A percentile compares a stretch with the other conserved stretches of the same genome.
Conservation (phyloP, 2,329 filamentous ascomycete genomes). For the Eurotiales sp. region DNA sequence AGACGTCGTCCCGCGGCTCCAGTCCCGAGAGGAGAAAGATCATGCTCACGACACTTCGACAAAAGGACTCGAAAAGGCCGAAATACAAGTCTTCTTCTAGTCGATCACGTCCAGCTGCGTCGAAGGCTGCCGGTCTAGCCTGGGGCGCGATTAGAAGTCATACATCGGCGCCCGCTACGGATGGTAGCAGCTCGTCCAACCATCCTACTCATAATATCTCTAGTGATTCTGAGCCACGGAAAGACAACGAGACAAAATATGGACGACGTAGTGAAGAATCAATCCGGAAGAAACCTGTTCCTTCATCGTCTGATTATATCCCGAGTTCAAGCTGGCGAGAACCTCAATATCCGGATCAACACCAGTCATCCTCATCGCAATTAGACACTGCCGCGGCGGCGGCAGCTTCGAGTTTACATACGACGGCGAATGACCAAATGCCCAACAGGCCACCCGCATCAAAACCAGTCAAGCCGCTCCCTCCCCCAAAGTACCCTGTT, state of each 20-base stretch:
- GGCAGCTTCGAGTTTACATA: conserved; percentile 1
- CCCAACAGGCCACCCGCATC: conserved; percentile 6
- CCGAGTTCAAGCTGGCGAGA: conserved; percentile 17
- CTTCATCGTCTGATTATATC: conserved; percentile 17
- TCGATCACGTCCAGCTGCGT: conserved; percentile 52
- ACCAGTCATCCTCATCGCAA: background rate
- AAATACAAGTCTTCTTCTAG: conserved; percentile 43
- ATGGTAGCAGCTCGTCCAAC: conserved; percentile 15
- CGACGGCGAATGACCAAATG: background rate
- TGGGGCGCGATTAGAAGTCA: conserved; percentile 42
- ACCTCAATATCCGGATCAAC: conserved; percentile 11
- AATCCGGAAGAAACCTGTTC: conserved; percentile 8
- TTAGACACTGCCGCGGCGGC: conserved; percentile 16
- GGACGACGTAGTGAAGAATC: conserved; percentile 4
- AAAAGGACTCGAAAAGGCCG: conserved; percentile 44
- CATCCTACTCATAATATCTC: conserved; percentile 24
- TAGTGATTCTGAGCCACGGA: conserved; percentile 21
- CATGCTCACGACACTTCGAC: conserved; percentile 55
- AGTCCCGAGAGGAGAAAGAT: conserved; percentile 59
- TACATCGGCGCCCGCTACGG: conserved; percentile 21
- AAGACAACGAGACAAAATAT: conserved; percentile 15
- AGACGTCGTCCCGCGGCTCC: conserved; percentile 52
- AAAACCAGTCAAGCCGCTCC: conserved; percentile 38
- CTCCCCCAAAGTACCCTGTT: conserved; percentile 18
- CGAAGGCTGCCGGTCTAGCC: conserved; percentile 61